Evolutionary conservation across 139 green algal species (phyloP).

Genomic region (Chlorella sp.): DNA sequence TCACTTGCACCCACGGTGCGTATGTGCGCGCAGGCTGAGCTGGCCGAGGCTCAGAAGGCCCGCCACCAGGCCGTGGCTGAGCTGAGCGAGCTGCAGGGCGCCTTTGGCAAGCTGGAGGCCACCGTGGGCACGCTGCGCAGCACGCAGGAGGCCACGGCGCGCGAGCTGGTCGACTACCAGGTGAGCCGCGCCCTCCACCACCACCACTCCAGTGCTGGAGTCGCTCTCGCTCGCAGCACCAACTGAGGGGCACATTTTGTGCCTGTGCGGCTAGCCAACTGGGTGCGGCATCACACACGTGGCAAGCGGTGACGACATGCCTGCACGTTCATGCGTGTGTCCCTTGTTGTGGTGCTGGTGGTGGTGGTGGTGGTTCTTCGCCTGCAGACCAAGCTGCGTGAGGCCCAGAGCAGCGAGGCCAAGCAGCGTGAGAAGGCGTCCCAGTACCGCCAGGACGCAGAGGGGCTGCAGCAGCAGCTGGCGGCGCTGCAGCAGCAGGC

Average conservation of each 20-base stretch:
- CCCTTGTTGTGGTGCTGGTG: not conserved
- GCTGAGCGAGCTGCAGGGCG: conserved; percentile 4
- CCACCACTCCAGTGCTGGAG: too few species aligned
- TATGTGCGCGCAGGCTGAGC: too few species aligned
- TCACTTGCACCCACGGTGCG: too few species aligned
- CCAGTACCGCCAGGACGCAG: conserved; percentile 2
- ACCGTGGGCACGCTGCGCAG: conserved; percentile 2
- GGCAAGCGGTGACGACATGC: too few species aligned
- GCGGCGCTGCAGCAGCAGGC: too few species aligned
- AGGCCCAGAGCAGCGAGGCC: not conserved
- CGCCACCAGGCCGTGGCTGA: not conserved
- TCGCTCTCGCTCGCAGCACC: too few species aligned
- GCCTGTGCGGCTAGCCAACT: too few species aligned
- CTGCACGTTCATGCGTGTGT: too few species aligned
- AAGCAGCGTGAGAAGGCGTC: conserved; percentile 10
- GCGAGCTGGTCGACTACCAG: conserved; percentile 10
- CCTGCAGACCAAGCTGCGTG: conserved; percentile 5
- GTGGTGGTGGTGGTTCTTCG: not conserved
- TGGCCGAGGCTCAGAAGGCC: not conserved
- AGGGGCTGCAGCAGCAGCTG: too few species aligned
- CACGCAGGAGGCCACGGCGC: conserved; percentile 3
- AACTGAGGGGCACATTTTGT: too few species aligned
- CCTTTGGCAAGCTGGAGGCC: conserved; percentile 8
- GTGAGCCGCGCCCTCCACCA: conserved; percentile 1
- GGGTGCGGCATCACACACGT: too few species aligned